Evolutionary conservation across 495 filamentous ascomycete species (phyloP).

Genomic region (Chaetomium cochliodes): DNA sequence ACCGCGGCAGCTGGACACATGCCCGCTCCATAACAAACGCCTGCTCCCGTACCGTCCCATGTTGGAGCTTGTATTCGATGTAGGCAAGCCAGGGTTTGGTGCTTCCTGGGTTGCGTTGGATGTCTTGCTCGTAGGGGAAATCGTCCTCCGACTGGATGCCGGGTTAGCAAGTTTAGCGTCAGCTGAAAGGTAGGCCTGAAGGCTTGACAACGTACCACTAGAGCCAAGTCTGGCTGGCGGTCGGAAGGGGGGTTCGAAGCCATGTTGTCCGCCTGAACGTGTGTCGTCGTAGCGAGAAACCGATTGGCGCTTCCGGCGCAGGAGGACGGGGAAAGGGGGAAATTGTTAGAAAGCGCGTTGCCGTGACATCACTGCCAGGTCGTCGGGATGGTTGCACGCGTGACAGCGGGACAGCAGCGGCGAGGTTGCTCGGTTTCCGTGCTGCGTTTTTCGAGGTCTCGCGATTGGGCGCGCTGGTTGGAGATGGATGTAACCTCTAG

Average conservation of each 20-base stretch:
- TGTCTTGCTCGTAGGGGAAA: conserved; percentile 92
- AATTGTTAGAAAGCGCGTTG: conserved; percentile 26
- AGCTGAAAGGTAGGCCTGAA: neutral
- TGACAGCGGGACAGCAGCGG: conserved; percentile 27
- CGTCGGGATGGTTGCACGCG: conserved; percentile 25
- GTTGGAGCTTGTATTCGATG: conserved; percentile 84
- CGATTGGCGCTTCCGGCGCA: conserved; percentile 20
- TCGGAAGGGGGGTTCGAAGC: conserved; percentile 32
- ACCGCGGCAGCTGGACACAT: conserved; percentile 82
- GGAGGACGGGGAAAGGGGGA: conserved; percentile 11
- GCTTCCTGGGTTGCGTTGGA: conserved; percentile 78
- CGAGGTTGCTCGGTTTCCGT: conserved; percentile 21
- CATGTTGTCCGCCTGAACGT: conserved; percentile 25
- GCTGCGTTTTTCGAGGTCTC: conserved; percentile 32
- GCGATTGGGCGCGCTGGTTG: conserved; percentile 26
- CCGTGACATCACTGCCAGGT: conserved; percentile 38
- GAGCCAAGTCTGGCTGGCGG: conserved; percentile 61
- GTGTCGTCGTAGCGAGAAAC: conserved; percentile 9
- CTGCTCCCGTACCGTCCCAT: conserved; percentile 85
- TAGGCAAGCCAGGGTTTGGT: conserved; percentile 97
- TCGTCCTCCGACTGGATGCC: conserved; percentile 73
- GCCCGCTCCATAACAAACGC: conserved; percentile 94
- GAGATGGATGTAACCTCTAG: neutral
- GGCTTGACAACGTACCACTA: conserved; percentile 63
- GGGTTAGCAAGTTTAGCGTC: conserved; percentile 4